Evolutionary conservation across 257 asterid genomes (phyloP).

Genomic region (Ehretia macrophylla): DNA sequence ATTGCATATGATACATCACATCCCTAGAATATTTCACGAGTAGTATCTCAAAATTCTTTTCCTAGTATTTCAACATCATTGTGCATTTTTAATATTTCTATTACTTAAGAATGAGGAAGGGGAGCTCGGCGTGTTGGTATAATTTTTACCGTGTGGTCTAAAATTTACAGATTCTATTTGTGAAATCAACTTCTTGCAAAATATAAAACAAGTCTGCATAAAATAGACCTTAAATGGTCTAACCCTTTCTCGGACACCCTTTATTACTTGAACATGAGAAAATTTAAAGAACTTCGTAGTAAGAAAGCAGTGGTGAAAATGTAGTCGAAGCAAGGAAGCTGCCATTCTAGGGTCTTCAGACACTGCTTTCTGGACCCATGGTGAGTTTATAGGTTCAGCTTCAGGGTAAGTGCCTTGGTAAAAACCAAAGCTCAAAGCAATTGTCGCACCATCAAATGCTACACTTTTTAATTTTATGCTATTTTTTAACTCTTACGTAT

Average conservation of each 20-base stretch:
- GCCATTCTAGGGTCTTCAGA: constrained; percentile 81
- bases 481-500: too few species aligned
- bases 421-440: constrained; percentile 47
- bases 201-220: too few species aligned
- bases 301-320: constrained; percentile 86
- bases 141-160: too few species aligned
- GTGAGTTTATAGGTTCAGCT: constrained; percentile 55
- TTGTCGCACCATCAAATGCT: constrained; percentile 35
- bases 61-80: too few species aligned
- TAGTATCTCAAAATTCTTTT: background rate
- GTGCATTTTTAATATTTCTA: too few species aligned
- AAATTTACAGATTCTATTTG: too few species aligned
- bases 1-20: constrained; percentile 92
- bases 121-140: too few species aligned
- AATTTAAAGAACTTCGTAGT: constrained; percentile 39
- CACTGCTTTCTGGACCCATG: constrained; percentile 70
- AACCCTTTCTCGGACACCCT: too few species aligned
- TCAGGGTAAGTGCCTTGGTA: constrained; percentile 61
- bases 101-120: too few species aligned
- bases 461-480: constrained; percentile 15
- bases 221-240: too few species aligned
- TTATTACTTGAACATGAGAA: too few species aligned
- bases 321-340: constrained; percentile 86
- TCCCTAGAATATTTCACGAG: constrained; percentile 35
- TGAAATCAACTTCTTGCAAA: too few species aligned